Evolutionary conservation across 2,329 filamentous ascomycete genomes (phyloP).

Genomic region (Diaporthe ilicicola): DNA sequence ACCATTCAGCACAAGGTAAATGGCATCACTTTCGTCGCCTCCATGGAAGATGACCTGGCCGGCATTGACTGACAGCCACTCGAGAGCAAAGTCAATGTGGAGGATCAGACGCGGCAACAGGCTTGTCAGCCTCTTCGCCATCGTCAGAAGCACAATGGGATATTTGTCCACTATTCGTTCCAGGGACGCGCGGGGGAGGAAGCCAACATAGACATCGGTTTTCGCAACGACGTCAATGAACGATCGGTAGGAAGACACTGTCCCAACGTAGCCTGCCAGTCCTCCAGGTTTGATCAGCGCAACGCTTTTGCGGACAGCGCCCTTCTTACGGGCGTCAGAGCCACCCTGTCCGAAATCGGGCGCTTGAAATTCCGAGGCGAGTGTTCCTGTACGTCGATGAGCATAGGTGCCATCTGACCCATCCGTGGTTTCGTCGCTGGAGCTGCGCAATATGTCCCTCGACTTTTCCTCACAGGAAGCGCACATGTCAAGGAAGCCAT

Average conservation of each 20-base stretch:
- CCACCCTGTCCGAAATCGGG: slow-evolving; percentile 39
- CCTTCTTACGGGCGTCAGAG: slow-evolving; percentile 54
- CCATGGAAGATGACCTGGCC: slow-evolving; percentile 95
- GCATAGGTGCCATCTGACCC: slow-evolving; percentile 40
- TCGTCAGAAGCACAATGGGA: slow-evolving; percentile 89
- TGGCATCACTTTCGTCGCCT: slow-evolving; percentile 95
- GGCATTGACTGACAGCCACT: slow-evolving; percentile 97
- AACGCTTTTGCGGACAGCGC: slow-evolving; percentile 71
- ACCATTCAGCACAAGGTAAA: slow-evolving; percentile 97
- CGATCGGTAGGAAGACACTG: slow-evolving; percentile 92
- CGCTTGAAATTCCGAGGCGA: slow-evolving; percentile 40
- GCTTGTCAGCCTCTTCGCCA: slow-evolving; percentile 93
- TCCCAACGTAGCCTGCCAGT: slow-evolving; percentile 92
- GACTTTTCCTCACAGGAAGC: slow-evolving; percentile 73
- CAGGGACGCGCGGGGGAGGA: slow-evolving; percentile 83
- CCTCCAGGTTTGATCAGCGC: slow-evolving; percentile 95
- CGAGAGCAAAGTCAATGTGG: slow-evolving; percentile 97
- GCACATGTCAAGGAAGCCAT: slow-evolving; percentile 94
- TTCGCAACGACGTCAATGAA: slow-evolving; percentile 98
- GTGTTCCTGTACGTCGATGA: slow-evolving; percentile 28
- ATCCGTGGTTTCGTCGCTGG: slow-evolving; percentile 45
- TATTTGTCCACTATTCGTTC: slow-evolving; percentile 94
- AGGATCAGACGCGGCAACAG: slow-evolving; percentile 88
- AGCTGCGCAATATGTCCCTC: slow-evolving; percentile 50
- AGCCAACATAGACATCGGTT: slow-evolving; percentile 97